Conservation (phyloP, 2,329 filamentous ascomycete genomes). For the Graphilbum sp. region DNA sequence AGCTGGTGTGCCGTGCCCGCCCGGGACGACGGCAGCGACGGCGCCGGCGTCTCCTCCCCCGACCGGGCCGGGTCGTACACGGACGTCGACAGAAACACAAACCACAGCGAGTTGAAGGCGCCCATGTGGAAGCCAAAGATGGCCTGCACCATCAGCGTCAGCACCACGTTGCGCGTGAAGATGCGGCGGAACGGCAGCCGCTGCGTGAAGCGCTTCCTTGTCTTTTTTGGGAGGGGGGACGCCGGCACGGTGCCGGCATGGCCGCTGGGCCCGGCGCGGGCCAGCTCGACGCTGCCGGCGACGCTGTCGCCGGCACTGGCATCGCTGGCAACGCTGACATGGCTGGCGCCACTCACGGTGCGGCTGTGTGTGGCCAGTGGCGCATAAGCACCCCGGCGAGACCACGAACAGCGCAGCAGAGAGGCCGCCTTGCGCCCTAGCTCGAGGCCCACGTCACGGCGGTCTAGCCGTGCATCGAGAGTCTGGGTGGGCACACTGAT, state of each 20-base stretch:
- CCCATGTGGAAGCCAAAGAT: slow-evolving; percentile 58
- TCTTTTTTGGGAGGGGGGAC: no score
- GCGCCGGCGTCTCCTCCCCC: no score
- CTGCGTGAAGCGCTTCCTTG: slow-evolving; percentile 23
- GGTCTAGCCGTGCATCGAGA: slow-evolving; percentile 25
- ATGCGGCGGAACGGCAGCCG: slow-evolving; percentile 35
- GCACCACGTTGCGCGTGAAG: slow-evolving; percentile 35
- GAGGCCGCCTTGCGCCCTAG: slow-evolving; percentile 20
- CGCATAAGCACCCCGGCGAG: slow-evolving; percentile 14
- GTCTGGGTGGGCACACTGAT: slow-evolving; percentile 24
- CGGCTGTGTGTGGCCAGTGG: slow-evolving; percentile 18
- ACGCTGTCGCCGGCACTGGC: slow-evolving; percentile 8
- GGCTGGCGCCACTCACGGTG: no score
- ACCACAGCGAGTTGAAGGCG: slow-evolving; percentile 62
- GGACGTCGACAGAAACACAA: slow-evolving; percentile 60
- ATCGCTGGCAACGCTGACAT: slow-evolving; percentile 5
- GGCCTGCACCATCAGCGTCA: slow-evolving; percentile 47
- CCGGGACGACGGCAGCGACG: slow-evolving; percentile 6
- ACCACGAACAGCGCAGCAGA: slow-evolving; percentile 13
- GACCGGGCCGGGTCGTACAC: slow-evolving; percentile 30
- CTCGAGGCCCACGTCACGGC: slow-evolving; percentile 28
- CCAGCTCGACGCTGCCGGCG: slow-evolving; percentile 17
- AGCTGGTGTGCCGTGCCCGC: slow-evolving; percentile 11
- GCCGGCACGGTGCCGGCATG: no score
- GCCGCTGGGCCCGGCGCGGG: slow-evolving; percentile 1